Conservation (phyloP, 2,329 filamentous ascomycete species). For the Tolypocladium ophioglossoides region DNA sequence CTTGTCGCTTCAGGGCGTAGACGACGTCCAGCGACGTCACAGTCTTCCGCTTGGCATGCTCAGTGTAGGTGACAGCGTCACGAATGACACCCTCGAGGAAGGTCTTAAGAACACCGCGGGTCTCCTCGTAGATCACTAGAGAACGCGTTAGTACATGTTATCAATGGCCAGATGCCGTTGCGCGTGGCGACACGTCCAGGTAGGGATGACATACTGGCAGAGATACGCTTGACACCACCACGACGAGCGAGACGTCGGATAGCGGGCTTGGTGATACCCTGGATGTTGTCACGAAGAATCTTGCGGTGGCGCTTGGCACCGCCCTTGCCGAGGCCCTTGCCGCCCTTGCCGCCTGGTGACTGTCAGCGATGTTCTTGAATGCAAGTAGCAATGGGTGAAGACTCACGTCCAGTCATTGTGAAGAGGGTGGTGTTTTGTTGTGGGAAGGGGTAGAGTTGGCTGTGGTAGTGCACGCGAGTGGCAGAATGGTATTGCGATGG, state of each 20-base stretch:
- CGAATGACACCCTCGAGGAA: conserved; percentile 70
- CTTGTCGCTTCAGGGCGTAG: conserved; percentile 59
- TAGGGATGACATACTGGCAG: conserved; percentile 56
- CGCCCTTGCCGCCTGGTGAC: conserved; percentile 73
- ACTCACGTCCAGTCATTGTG: conserved; percentile 27
- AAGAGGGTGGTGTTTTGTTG: conserved; percentile 4
- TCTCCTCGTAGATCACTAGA: conserved; percentile 67
- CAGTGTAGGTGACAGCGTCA: conserved; percentile 68
- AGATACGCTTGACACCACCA: conserved; percentile 99
- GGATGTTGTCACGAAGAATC: conserved; percentile 99
- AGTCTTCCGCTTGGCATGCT: conserved; percentile 75
- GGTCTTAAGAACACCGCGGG: conserved; percentile 65
- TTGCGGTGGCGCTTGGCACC: conserved; percentile 98
- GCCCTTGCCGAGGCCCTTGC: conserved; percentile 96
- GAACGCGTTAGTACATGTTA: conserved; percentile 3
- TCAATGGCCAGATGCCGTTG: too few relatives aligned
- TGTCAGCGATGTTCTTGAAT: neutral
- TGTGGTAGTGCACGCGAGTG: conserved; percentile 1
- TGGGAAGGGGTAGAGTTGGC: conserved; percentile 5
- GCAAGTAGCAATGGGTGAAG: neutral
- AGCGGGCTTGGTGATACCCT: conserved; percentile 97
- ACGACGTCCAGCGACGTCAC: conserved; percentile 61
- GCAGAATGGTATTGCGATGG: conserved; percentile 6
- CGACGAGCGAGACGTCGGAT: conserved; percentile 97
- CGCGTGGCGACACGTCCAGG: neutral